Evolutionary conservation across 2,329 filamentous ascomycete species (phyloP).

Genomic region (Xylariaceae sp.): DNA sequence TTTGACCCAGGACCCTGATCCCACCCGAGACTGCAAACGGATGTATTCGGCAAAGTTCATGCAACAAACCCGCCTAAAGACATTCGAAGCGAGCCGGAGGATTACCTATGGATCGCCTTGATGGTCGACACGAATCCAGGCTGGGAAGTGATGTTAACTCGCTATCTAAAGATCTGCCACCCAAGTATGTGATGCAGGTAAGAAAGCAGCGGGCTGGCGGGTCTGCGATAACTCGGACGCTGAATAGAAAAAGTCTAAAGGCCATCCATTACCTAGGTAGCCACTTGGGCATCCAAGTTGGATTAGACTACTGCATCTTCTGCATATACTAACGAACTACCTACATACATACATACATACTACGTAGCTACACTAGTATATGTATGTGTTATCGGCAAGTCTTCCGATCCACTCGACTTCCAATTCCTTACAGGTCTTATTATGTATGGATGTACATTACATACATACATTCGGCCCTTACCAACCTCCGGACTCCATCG

Average conservation of each 20-base stretch:
- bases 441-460: no score
- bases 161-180: not conserved
- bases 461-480: no score
- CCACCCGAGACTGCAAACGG: conserved; percentile 20
- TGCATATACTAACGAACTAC: conserved; percentile 5
- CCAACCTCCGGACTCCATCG: not conserved
- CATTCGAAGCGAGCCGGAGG: not conserved
- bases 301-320: conserved; percentile 10
- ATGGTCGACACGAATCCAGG: conserved; percentile 9
- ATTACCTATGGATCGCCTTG: not conserved
- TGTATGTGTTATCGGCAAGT: not conserved
- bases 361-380: no score
- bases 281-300: not conserved
- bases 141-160: conserved; percentile 16
- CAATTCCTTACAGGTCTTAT: not conserved
- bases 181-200: conserved; percentile 1
- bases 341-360: not conserved
- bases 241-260: conserved; percentile 13
- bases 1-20: conserved; percentile 16
- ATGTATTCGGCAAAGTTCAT: conserved; percentile 20
- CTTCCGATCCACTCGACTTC: not conserved
- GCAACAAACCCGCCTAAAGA: conserved; percentile 13
- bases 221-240: conserved; percentile 3
- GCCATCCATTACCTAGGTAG: not conserved
- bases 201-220: conserved; percentile 10